These are phyloP conservation scores for Podila verticillata DNA, from an alignment of 192 early-diverging fungal genomes.

Conservation along the genomic window DNA sequence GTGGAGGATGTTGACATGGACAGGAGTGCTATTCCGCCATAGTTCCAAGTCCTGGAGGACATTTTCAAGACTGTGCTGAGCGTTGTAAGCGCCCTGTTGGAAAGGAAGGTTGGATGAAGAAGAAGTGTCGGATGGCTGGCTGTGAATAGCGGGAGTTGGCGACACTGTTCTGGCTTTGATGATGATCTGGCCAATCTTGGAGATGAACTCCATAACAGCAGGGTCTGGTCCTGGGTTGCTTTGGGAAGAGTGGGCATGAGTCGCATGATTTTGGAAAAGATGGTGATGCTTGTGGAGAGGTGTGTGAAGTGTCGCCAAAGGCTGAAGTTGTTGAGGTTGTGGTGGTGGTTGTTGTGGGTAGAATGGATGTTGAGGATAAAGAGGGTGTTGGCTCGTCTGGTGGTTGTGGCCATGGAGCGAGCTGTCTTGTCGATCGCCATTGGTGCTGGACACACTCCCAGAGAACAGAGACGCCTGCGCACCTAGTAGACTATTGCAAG, in stretches of 20 bases:
- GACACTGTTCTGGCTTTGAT: conserved; percentile 37
- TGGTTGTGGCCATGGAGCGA: not conserved
- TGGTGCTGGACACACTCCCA: not conserved
- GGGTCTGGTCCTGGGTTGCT: conserved; percentile 21
- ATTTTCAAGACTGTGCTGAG: conserved; percentile 29
- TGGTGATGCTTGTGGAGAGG: conserved; percentile 8
- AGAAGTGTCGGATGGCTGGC: not conserved
- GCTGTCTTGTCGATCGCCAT: not conserved
- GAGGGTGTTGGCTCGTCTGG: not conserved
- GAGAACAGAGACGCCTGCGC: not conserved
- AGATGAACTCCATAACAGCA: conserved; percentile 48
- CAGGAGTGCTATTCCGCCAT: conserved; percentile 39
- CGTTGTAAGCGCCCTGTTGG: not conserved
- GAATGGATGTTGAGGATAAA: not conserved
- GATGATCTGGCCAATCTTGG: conserved; percentile 49
- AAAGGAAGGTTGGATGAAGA: not conserved
- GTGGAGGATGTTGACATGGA: conserved; percentile 45
- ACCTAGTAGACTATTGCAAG: not conserved
- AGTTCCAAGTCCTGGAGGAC: conserved; percentile 40
- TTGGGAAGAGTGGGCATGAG: conserved; percentile 1
- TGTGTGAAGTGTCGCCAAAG: not conserved
- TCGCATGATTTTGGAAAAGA: not conserved
- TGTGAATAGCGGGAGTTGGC: conserved; percentile 1
- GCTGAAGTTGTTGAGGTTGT: conserved; percentile 7
- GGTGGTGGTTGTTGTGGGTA: not conserved